Evolutionary conservation across 768 basidiomycete genomes (phyloP).

Genomic region (Suillus subaureus): DNA sequence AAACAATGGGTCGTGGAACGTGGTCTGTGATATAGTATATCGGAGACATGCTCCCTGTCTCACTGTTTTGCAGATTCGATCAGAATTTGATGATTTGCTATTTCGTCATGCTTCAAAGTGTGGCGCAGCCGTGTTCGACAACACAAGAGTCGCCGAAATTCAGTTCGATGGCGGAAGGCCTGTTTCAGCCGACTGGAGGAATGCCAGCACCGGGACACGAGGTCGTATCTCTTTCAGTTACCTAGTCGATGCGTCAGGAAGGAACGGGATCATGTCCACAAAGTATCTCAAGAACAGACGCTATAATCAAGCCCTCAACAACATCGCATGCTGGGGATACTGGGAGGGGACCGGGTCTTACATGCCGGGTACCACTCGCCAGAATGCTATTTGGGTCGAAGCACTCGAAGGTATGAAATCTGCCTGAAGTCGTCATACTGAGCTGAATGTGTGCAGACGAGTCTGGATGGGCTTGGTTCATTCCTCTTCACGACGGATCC

Average conservation of each 20-base stretch:
- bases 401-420: conserved; percentile 29
- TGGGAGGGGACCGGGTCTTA: conserved; percentile 35
- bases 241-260: conserved; percentile 39
- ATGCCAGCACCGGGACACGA: conserved; percentile 19
- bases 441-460: conserved; percentile 46
- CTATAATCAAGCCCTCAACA: conserved; percentile 35
- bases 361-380: conserved; percentile 30
- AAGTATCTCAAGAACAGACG: conserved; percentile 37
- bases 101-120: conserved; percentile 56
- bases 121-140: conserved; percentile 58
- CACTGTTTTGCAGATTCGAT: conserved; percentile 45
- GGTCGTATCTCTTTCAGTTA: conserved; percentile 37
- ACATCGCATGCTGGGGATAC: conserved; percentile 40
- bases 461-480: conserved; percentile 60
- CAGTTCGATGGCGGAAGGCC: conserved; percentile 28
- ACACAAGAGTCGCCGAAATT: conserved; percentile 48
- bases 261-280: conserved; percentile 39
- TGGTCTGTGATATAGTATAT: conserved; percentile 42
- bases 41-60: background rate
- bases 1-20: conserved; percentile 62
- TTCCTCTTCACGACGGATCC: conserved; percentile 50
- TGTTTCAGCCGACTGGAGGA: conserved; percentile 29
- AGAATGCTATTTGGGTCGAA: conserved; percentile 42
- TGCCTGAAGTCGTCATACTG: conserved; percentile 19
- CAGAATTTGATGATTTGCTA: conserved; percentile 62